phyloP scores from a whole-genome alignment of 192 early-diverging fungal species.

The Funneliformis mosseae region DNA sequence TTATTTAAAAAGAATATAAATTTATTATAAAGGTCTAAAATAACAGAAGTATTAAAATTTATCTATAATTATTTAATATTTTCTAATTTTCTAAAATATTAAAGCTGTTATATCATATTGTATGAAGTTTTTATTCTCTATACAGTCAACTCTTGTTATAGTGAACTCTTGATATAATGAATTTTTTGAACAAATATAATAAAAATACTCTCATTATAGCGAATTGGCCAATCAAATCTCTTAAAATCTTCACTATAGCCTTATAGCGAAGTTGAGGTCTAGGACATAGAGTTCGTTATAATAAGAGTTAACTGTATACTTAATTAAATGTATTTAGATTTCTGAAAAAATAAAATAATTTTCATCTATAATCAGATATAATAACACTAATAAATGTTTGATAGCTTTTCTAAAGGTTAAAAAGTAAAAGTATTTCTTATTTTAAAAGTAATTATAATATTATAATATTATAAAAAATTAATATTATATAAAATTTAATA shows the following conservation, averaged over 20 bases:
- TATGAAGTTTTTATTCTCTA: background rate
- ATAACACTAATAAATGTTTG: background rate
- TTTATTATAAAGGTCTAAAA: background rate
- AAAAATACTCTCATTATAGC: no score
- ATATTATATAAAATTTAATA: no score
- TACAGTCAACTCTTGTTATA: no score
- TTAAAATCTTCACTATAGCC: no score
- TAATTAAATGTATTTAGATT: background rate
- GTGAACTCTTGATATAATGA: no score
- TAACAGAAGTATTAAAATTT: background rate
- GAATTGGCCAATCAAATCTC: no score
- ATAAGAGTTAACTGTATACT: no score
- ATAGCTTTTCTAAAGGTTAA: constrained; percentile 4
- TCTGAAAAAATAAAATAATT: background rate
- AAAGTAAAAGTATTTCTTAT: constrained; percentile 1
- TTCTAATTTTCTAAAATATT: background rate
- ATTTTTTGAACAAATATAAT: no score
- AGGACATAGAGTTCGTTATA: no score
- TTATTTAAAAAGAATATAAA: background rate
- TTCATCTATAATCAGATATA: constrained; percentile 2
- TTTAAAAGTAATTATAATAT: no score
- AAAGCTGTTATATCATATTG: background rate
- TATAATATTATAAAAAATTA: no score
- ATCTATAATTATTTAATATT: constrained; percentile 17
- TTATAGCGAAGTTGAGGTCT: no score